Evolutionary conservation across 75 land plant genomes (phyloP), one percentile per base, ranked within the genome.

Genomic region (Ceratopteris richardii): DNA sequence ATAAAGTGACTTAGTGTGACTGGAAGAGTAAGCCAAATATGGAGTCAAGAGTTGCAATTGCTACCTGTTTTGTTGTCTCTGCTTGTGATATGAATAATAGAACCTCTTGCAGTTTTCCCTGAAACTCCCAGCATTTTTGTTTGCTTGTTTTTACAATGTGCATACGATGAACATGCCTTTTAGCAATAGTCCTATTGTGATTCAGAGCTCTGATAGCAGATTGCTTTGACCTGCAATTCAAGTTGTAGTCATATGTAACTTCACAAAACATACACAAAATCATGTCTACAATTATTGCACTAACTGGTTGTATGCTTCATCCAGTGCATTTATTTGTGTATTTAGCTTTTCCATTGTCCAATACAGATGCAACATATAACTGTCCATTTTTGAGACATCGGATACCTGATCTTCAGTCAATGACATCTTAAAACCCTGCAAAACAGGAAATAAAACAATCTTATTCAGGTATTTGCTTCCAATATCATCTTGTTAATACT

Each of bases 371-470:
- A 71, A 41, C 39, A 71, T 52, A 29, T 71, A 67, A 40, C 55
- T 29, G 51, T 71, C 74, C 24, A 42, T 28, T 30, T 71, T 57
- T 18, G 41, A 2, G 40, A 64, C 61, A 41, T 22, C 62, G 3
- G 62, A 51, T n/a, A 65, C 67, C 50, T 42, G 61, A 57, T 30
- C 42, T 31, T 71, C 44, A 50, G 43, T 50, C 24, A 51, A 28
- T 29, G 68, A 27, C 26, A 71, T 48, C 50, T 71, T 71, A 1
- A 71, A 47, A 7, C 74, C 74, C 74, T 71, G 68, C 68, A 46
- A 46, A 18, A 19, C 21, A 47, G 46, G n/a, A 2, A 46, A 46
- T 14, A 46, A n/a, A 14, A 40, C 9, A n/a, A n/a, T n/a, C n/a
- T n/a, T n/a, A n/a, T n/a, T n/a, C n/a, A n/a, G n/a, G n/a, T n/a